A percentile compares a stretch with the other conserved stretches of the same genome.
These are phyloP conservation scores for Jamesozyma rosinii DNA, from an alignment of 805 yeast genomes.

Conservation along the genomic window DNA sequence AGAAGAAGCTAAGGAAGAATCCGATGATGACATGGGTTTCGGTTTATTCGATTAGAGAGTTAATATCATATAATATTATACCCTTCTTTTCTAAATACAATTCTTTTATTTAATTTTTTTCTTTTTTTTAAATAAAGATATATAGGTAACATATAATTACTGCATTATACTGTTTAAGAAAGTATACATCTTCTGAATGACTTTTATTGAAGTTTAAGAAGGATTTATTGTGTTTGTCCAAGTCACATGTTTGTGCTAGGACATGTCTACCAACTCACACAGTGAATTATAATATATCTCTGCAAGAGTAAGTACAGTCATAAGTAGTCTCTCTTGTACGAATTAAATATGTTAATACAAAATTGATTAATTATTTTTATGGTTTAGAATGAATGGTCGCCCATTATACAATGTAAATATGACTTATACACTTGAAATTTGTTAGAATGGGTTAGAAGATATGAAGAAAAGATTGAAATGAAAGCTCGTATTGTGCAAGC, in stretches of 20 bases:
- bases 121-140: not conserved
- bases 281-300: too few relatives aligned
- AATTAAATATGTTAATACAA: too few relatives aligned
- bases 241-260: too few relatives aligned
- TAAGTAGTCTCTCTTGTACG: too few relatives aligned
- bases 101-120: not conserved
- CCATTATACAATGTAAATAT: not conserved
- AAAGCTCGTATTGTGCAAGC: slow-evolving; percentile 15
- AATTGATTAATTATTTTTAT: too few relatives aligned
- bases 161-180: not conserved
- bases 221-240: too few relatives aligned
- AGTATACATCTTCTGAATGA: too few relatives aligned
- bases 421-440: not conserved
- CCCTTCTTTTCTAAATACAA: not conserved
- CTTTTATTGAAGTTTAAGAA: too few relatives aligned
- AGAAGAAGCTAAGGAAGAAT: slow-evolving; percentile 54
- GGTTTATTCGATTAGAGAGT: slow-evolving; percentile 74
- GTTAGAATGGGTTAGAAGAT: not conserved
- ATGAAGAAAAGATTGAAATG: slow-evolving; percentile 42
- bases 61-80: too few relatives aligned
- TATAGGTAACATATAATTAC: not conserved
- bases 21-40: slow-evolving; percentile 86
- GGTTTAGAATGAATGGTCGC: not conserved
- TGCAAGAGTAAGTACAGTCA: too few relatives aligned
- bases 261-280: too few relatives aligned